Conservation (phyloP, 352 stramenopile species). For the Pythium sp. region DNA sequence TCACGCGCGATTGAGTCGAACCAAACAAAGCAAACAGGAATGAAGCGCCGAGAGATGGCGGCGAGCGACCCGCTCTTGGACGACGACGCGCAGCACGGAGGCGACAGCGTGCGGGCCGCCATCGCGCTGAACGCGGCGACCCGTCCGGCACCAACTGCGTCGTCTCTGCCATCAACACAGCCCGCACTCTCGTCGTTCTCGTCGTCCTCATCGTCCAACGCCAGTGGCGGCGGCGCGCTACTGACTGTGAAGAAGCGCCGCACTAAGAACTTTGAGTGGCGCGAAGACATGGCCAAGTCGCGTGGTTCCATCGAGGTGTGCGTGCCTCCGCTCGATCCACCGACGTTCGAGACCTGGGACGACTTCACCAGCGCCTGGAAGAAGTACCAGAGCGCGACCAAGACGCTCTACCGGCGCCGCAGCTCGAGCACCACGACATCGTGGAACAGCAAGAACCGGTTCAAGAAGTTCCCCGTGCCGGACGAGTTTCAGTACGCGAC, state of each 20-base stretch:
- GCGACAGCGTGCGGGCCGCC: background rate
- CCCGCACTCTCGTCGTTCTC: background rate
- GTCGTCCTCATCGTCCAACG: background rate
- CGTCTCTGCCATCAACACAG: background rate
- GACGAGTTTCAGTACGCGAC: conserved; percentile 78
- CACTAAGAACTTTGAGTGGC: conserved; percentile 81
- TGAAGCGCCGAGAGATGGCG: conserved; percentile 14
- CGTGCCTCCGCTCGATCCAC: conserved; percentile 47
- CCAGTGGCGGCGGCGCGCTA: background rate
- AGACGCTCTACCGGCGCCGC: conserved; percentile 72
- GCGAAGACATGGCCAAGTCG: conserved; percentile 64
- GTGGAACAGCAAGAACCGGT: conserved; percentile 77
- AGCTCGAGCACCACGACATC: conserved; percentile 69
- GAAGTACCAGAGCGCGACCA: conserved; percentile 62
- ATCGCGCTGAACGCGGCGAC: background rate
- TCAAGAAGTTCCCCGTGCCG: conserved; percentile 66
- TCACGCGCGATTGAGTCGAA: background rate
- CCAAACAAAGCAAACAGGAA: background rate
- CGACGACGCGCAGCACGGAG: background rate
- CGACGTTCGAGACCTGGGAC: conserved; percentile 63
- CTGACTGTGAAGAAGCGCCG: conserved; percentile 71
- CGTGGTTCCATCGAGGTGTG: conserved; percentile 38
- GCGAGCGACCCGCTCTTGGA: conserved; percentile 5
- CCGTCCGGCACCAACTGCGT: background rate
- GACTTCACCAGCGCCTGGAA: conserved; percentile 64